Percentiles rank a stretch among this genome's conserved stretches.
Evolutionary conservation across 2,329 filamentous ascomycete species (phyloP).

Genomic region (Colletotrichum neosansevieriae): DNA sequence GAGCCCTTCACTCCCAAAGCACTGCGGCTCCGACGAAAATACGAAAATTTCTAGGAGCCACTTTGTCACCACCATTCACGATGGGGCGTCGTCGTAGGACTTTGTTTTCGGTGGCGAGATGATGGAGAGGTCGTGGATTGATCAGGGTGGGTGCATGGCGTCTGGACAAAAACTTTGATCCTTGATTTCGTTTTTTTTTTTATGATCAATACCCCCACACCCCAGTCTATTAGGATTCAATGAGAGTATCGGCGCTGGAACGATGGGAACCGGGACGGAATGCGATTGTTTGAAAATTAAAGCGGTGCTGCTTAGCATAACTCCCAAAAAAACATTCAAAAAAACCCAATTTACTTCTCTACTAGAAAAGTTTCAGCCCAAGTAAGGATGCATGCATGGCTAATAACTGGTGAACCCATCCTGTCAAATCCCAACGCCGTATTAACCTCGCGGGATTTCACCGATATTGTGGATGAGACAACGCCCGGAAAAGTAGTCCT

Average conservation of each 20-base stretch:
- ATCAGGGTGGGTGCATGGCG: neutral
- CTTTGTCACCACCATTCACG: neutral
- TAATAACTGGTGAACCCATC: neutral
- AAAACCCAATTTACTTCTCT: neutral
- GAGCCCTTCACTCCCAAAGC: neutral
- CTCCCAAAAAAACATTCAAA: neutral
- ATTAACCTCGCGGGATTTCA: neutral
- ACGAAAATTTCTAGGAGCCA: conserved; percentile 4
- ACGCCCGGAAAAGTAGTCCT: conserved; percentile 11
- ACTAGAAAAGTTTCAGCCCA: too few relatives aligned
- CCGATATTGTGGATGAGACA: neutral
- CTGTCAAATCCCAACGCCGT: too few relatives aligned
- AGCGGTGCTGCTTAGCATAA: neutral
- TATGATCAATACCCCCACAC: conserved; percentile 26
- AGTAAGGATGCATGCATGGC: neutral
- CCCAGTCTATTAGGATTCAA: neutral
- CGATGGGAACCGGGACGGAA: neutral
- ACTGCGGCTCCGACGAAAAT: conserved; percentile 31
- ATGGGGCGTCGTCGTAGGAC: neutral
- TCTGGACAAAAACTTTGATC: neutral
- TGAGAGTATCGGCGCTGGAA: conserved; percentile 19
- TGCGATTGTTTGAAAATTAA: neutral
- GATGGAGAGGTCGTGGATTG: neutral
- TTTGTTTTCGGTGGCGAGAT: conserved; percentile 10
- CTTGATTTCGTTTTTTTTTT: neutral